Conservation (phyloP, 176 grass and related monocot species). For the Musa beccarii region DNA sequence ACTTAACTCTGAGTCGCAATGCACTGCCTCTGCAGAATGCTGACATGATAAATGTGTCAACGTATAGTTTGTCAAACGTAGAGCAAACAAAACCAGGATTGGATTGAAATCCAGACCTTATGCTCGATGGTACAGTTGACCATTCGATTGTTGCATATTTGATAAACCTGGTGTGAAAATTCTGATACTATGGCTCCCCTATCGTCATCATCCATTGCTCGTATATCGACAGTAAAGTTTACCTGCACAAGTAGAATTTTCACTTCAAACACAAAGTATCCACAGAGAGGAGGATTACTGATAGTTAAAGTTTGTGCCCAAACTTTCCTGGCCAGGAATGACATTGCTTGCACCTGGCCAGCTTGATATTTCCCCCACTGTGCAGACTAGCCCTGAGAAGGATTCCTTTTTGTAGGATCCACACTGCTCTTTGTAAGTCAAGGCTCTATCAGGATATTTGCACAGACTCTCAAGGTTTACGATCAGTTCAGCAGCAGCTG, state of each 20-base stretch:
- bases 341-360: conserved; percentile 97
- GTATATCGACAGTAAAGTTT: conserved; percentile 91
- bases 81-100: not conserved
- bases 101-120: conserved; percentile 32
- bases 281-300: not conserved
- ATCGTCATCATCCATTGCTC: conserved; percentile 64
- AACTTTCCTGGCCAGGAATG: conserved; percentile 78
- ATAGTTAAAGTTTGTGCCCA: not conserved
- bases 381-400: conserved; percentile 78
- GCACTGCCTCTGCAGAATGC: conserved; percentile 65
- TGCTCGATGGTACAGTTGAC: conserved; percentile 64
- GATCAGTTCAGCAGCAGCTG: conserved; percentile 82
- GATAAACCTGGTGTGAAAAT: conserved; percentile 58
- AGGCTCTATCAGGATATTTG: conserved; percentile 57
- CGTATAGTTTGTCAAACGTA: not conserved
- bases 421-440: conserved; percentile 49
- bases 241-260: conserved; percentile 39
- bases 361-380: conserved; percentile 67
- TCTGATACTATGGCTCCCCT: conserved; percentile 58
- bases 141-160: conserved; percentile 52
- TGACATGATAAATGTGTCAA: conserved; percentile 16
- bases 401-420: conserved; percentile 53
- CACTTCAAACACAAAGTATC: conserved; percentile 5
- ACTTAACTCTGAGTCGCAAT: conserved; percentile 47
- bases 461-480: conserved; percentile 75